Evolutionary conservation across 306 rosid genomes (phyloP), one percentile per base, ranked within the genome.

Genomic region (Luffa acutangula): DNA sequence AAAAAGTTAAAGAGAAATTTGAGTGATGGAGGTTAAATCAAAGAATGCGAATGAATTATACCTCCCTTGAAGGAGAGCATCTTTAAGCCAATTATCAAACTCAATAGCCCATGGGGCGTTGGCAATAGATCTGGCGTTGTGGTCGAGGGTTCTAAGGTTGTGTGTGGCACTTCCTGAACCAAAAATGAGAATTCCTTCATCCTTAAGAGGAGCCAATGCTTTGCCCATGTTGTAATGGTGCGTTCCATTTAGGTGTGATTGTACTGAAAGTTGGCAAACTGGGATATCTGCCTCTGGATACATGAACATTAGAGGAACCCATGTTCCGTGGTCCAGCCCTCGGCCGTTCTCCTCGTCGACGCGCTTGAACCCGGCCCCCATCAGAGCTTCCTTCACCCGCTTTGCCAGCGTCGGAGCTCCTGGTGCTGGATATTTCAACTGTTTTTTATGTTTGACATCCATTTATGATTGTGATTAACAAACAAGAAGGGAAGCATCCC

Each of bases 281-380:
- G 97, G 97, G 18, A 94, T 85, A n/a, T 92, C 86, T 31, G 93
- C 95, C 73, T 92, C 92, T 1, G 97, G 98, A 66, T 92, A 94
- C 98, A 94, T 94, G 57, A 94, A 58, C 76, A 86, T 63, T 3
- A 94, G 90, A 2, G 95, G 98, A 62, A 92, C 91, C 97, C 97
- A 94, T 4, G 96, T 93, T 43, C 97, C 96, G 65, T 94, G 98
- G 71, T 94, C 98, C 39, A 94, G 91, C 46, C 98, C 98, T 15
- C 95, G 81, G 7, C 82, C 88, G 13, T 8, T 75, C 72, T 90
- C 93, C 75, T 91, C 96, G 6, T 89, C 91, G 1, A 92, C 95
- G 0, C 77, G 88, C 66, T 79, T 36, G 72, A 82, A 53, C 13
- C 94, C 97, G 0, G 91, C 83, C 45, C 75, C 73, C 10, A 66